Base-by-base conservation (phyloP, 768 basidiomycete species). In the Mycena venus region DNA sequence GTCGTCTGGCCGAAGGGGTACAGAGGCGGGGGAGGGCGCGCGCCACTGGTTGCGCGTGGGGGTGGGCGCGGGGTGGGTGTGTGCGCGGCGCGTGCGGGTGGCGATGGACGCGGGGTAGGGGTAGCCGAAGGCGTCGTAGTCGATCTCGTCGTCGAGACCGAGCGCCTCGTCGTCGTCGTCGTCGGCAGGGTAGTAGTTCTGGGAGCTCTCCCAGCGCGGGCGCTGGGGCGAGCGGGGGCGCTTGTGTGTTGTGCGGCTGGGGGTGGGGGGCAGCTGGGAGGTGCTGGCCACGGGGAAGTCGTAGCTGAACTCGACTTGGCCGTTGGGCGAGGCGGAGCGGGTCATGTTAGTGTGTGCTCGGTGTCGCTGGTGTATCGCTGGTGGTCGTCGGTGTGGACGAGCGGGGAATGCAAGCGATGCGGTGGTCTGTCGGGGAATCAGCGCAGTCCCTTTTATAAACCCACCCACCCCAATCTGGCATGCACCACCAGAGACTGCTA, bases 1-100 rank as follows among this genome's bases (percentile, higher is more conserved):
- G 36, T 5, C 1, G 19, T 44, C 23, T 3, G 40, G n/a, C 21
- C 75, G 9, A 80, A 79, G 15, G 79, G 68, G 21, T 80, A 78
- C 5, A 72, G 42, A 0, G 59, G 29, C 7, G 56, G 4, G 72
- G 77, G 58, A 11, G 49, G 23, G 63, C 49, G 53, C 29, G 21
- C 40, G 56, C 75, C 75, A 75, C 75, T 75, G 75, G 70, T 75
- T 75, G 65, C 70, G 42, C 58, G 73, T 71, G 36, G 34, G 29
- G 10, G 40, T 42, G 25, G 19, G 66, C n/a, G 32, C 19, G 58
- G 42, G 56, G 56, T 25, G 12, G 12, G 60, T 44, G 15, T 12
- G 49, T 23, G 66, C 42, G 61, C 34, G 71, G 32, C 42, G 64
- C 25, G 49, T 9, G 62, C 15, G 31, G 21, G 19, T 21, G 27